A percentile compares a stretch with the other conserved stretches of the same genome.
Conservation (phyloP, 345 rosid genomes). For the Eucalyptus urophylla region DNA sequence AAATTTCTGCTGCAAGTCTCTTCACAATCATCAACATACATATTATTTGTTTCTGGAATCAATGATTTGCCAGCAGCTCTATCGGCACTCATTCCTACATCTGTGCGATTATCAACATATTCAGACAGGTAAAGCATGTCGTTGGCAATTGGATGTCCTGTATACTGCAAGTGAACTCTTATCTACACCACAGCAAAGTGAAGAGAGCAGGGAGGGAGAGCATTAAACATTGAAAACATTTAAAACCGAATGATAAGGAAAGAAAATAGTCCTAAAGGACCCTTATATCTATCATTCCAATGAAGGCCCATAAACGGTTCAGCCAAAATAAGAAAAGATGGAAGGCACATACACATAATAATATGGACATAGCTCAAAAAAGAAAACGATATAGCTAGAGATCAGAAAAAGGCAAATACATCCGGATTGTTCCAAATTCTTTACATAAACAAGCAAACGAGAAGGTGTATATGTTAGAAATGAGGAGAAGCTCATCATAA, state of each 20-base stretch:
- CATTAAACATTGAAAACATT: neutral
- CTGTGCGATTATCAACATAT: conserved; percentile 16
- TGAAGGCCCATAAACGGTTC: neutral
- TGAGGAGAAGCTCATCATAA: neutral
- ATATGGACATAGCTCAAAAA: neutral
- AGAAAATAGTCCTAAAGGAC: neutral
- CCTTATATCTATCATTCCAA: neutral
- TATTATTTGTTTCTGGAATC: neutral
- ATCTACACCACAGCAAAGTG: conserved; percentile 31
- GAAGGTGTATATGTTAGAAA: neutral
- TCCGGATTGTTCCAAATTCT: neutral
- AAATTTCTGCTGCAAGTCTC: conserved; percentile 33
- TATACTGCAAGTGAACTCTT: conserved; percentile 77
- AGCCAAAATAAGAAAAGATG: neutral
- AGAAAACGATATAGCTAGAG: neutral
- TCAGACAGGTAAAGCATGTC: conserved; percentile 66
- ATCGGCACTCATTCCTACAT: conserved; percentile 33
- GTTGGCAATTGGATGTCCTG: conserved; percentile 89
- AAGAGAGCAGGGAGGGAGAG: neutral
- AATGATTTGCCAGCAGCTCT: conserved; percentile 5
- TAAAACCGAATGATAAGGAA: neutral
- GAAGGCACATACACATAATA: neutral
- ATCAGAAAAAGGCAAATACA: neutral
- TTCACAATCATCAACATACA: conserved; percentile 5
- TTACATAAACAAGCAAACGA: neutral